phyloP scores from a whole-genome alignment of 305 asterid species.

The Plantago rigida region DNA sequence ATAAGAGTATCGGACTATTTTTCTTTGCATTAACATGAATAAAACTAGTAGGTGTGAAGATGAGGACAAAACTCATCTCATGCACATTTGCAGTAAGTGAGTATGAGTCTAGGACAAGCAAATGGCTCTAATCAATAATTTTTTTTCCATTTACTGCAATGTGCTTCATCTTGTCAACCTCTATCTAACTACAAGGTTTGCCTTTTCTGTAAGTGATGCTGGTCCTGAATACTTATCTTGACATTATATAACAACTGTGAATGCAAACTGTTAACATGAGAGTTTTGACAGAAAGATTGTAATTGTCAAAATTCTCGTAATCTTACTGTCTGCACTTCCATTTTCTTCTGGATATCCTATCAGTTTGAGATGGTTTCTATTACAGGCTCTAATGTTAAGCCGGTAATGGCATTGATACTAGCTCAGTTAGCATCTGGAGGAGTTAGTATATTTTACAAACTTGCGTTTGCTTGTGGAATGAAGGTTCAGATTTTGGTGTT shows the following conservation, averaged over 20 bases:
- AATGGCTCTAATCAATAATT: conserved; percentile 7
- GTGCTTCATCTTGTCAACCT: conserved; percentile 18
- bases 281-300: background rate
- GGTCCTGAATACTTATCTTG: background rate
- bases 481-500: conserved; percentile 25
- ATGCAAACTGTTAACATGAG: conserved; percentile 1
- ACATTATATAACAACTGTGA: background rate
- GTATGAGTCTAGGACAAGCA: conserved; percentile 24
- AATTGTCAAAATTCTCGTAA: background rate
- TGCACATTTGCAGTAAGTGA: conserved; percentile 20
- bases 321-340: background rate
- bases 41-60: background rate
- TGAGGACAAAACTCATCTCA: conserved; percentile 1
- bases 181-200: background rate
- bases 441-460: conserved; percentile 24
- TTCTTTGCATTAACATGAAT: too few relatives aligned
- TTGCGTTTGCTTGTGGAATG: conserved; percentile 33
- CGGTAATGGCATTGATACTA: conserved; percentile 23
- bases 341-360: background rate
- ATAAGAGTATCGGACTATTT: too few relatives aligned
- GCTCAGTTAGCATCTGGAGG: conserved; percentile 27
- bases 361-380: conserved; percentile 3
- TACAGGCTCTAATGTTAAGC: conserved; percentile 14
- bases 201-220: background rate
- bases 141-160: conserved; percentile 7